Percentiles rank a stretch among this genome's conserved stretches.
Evolutionary conservation across 1,284 basidiomycete genomes (phyloP).

Genomic region (Megacollybia platyphylla): DNA sequence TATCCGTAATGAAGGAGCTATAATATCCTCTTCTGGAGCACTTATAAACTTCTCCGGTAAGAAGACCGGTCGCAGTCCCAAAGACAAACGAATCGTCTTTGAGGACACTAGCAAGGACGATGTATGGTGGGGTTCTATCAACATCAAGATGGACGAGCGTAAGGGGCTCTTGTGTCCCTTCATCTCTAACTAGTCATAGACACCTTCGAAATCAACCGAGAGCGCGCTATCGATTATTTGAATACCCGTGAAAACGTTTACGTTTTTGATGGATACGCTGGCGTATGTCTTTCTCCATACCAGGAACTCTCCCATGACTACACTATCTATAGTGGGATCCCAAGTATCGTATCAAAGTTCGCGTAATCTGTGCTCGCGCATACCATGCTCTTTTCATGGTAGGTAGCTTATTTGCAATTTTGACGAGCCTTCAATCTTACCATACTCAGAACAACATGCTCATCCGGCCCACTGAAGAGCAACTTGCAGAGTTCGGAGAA

Average conservation of each 20-base stretch:
- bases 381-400: slow-evolving; percentile 99
- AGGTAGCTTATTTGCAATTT: slow-evolving; percentile 18
- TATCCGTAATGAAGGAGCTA: slow-evolving; percentile 94
- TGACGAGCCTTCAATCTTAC: slow-evolving; percentile 5
- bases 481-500: slow-evolving; percentile 92
- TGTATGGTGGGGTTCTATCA: not conserved
- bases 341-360: slow-evolving; percentile 99
- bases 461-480: slow-evolving; percentile 92
- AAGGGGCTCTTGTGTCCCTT: not conserved
- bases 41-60: not conserved
- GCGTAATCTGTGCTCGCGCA: slow-evolving; percentile 95
- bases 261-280: slow-evolving; percentile 96
- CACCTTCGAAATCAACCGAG: slow-evolving; percentile 99
- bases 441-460: slow-evolving; percentile 89
- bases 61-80: not conserved
- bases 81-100: not conserved
- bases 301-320: slow-evolving; percentile 5
- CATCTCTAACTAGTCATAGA: slow-evolving; percentile 30
- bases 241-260: slow-evolving; percentile 99
- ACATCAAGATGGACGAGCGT: not conserved
- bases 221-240: slow-evolving; percentile 98
- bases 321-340: slow-evolving; percentile 74
- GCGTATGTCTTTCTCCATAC: slow-evolving; percentile 31
- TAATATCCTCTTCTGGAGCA: slow-evolving; percentile 92
- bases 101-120: not conserved